Percentiles rank a stretch among this genome's conserved stretches.
phyloP scores from a whole-genome alignment of 495 filamentous ascomycete species.

The Trichocladium antarcticum region DNA sequence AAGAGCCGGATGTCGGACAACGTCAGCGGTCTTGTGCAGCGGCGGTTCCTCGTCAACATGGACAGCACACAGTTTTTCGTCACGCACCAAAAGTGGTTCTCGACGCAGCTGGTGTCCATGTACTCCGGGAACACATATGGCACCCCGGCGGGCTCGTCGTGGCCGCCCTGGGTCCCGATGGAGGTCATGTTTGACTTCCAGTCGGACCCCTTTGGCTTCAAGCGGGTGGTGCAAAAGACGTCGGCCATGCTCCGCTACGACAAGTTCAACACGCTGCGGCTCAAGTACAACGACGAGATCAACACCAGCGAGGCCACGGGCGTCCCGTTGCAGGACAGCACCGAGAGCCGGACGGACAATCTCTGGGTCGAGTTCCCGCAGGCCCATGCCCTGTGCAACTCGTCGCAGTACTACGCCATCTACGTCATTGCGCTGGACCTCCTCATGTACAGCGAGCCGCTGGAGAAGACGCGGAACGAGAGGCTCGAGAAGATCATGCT shows the following conservation, averaged over 20 bases:
- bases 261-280: constrained; percentile 92
- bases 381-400: constrained; percentile 86
- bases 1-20: constrained; percentile 84
- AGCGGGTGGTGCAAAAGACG: constrained; percentile 85
- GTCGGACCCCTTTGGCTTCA: constrained; percentile 86
- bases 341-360: constrained; percentile 79
- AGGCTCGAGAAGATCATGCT: constrained; percentile 97
- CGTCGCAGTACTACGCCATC: constrained; percentile 89
- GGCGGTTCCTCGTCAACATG: constrained; percentile 85
- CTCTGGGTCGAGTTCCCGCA: constrained; percentile 94
- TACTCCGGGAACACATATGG: constrained; percentile 92
- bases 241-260: constrained; percentile 90
- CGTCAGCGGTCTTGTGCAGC: constrained; percentile 88
- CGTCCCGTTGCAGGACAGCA: constrained; percentile 37
- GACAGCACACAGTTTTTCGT: constrained; percentile 97
- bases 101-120: constrained; percentile 68
- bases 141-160: constrained; percentile 68
- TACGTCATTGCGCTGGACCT: constrained; percentile 95
- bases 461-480: constrained; percentile 90
- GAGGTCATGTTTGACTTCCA: constrained; percentile 97
- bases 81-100: constrained; percentile 79
- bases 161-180: constrained; percentile 96
- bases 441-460: constrained; percentile 84
- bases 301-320: constrained; percentile 43
- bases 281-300: constrained; percentile 96